Percentiles rank a stretch among this genome's conserved stretches.
Evolutionary conservation across 2,329 filamentous ascomycete species (phyloP).

Genomic region (Trichophaea hybrida): DNA sequence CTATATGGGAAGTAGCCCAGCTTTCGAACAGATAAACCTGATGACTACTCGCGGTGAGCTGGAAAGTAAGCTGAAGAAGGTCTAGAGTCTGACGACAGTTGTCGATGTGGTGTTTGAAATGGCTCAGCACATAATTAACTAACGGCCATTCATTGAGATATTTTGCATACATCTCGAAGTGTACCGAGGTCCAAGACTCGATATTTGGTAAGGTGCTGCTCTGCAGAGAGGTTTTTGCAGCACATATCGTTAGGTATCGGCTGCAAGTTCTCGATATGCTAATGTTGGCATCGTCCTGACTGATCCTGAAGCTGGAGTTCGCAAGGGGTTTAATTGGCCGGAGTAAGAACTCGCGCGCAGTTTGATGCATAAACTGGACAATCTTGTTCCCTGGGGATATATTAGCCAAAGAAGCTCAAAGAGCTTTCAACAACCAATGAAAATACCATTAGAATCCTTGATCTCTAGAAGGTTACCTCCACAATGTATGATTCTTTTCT

Average conservation of each 20-base stretch:
- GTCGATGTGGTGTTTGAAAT: neutral
- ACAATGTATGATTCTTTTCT: neutral
- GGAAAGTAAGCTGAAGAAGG: too few relatives aligned
- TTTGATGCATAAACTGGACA: slow-evolving; percentile 5
- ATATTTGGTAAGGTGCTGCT: too few relatives aligned
- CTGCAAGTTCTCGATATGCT: neutral
- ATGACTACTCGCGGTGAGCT: too few relatives aligned
- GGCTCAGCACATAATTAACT: neutral
- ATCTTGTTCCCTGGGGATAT: neutral
- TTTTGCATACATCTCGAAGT: neutral
- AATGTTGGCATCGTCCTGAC: neutral
- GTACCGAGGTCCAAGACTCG: neutral
- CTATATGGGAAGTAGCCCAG: too few relatives aligned
- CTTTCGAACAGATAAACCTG: too few relatives aligned
- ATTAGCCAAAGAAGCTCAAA: neutral
- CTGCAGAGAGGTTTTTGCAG: neutral
- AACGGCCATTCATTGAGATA: neutral
- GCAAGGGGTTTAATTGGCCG: neutral
- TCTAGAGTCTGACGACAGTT: neutral
- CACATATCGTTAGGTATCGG: neutral
- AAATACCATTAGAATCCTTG: neutral
- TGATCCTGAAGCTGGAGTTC: neutral
- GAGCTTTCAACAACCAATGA: neutral
- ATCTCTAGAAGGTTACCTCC: neutral
- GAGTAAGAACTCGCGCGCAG: slow-evolving; percentile 2